Percentiles rank a stretch among this genome's conserved stretches.
Conservation (phyloP, 257 asterid species). For the Nicotiana obtusifolia region DNA sequence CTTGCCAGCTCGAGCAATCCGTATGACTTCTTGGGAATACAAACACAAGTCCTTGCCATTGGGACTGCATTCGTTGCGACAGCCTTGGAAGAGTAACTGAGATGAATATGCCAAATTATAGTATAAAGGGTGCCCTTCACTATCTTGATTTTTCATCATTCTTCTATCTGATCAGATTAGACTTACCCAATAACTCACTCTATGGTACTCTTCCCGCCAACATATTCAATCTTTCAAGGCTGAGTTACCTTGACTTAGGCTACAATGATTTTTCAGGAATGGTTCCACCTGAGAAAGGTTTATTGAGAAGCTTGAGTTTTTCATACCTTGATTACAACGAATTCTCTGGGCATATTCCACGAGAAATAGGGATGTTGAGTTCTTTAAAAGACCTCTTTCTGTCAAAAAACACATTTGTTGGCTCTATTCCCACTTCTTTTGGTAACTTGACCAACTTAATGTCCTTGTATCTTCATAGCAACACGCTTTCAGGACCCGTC, state of each 20-base stretch:
- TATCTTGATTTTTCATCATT: slow-evolving; percentile 13
- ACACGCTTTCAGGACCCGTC: slow-evolving; percentile 14
- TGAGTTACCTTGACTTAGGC: slow-evolving; percentile 4
- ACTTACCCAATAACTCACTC: slow-evolving; percentile 10
- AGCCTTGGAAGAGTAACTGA: not conserved
- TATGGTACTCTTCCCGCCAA: slow-evolving; percentile 9
- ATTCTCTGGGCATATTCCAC: slow-evolving; percentile 8
- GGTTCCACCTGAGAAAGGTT: slow-evolving; percentile 4
- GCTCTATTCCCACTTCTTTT: not conserved
- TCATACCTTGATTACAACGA: not conserved
- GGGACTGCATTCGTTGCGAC: not conserved
- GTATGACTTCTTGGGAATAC: not conserved
- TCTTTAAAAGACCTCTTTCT: not conserved
- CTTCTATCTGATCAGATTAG: not conserved
- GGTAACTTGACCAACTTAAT: not conserved
- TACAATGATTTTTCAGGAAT: slow-evolving; percentile 8
- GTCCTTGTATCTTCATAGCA: slow-evolving; percentile 3
- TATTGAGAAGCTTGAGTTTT: not conserved
- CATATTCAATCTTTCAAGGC: slow-evolving; percentile 10
- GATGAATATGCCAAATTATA: not conserved
- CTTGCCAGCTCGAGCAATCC: too few relatives aligned
- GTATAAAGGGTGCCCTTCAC: not conserved
- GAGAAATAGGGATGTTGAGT: slow-evolving; percentile 7
- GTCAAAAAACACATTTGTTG: not conserved
- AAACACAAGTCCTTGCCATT: not conserved